Base-by-base conservation (phyloP, 176 grass and related monocot species). In the Poa pratensis region DNA sequence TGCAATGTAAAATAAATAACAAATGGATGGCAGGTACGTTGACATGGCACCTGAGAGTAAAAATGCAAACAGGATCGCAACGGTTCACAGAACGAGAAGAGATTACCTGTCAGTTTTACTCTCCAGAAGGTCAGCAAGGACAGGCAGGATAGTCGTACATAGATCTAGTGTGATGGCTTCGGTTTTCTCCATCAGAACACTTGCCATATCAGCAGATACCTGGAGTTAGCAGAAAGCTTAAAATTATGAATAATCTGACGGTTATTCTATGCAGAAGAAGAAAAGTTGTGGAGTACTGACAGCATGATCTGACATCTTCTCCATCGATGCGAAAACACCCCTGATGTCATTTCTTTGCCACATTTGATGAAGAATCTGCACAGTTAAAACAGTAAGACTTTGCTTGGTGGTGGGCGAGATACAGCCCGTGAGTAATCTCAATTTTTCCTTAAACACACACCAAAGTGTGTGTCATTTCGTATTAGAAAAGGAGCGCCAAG, bases 31-130 rank as follows among this genome's bases (percentile, higher is more conserved):
- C 20, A 46, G 40, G 9, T 75, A 28, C 11, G 14, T 37, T 22
- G 17, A 28, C 15, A 77, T 52, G 45, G 55, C 30, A 51, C 18
- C 8, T 63, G 9, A 2, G 5, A 67, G 27, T 14, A 80, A 68
- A 3, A 43, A 66, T 37, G 1, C 61, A 64, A 62, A 63, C 18
- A 83, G 0, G 22, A 35, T 24, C 57, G 12, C 16, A 32, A 52
- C 51, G 5, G 66, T 51, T 73, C 37, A 82, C 12, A 74, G 40
- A 80, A 27, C 26, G 37, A n/a, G 22, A 71, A 63, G 23, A 79
- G 70, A 23, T 90, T 84, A 99, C 97, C 94, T 94, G 67, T 99
- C 97, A 71, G 54, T 99, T 92, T 94, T 96, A 90, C 97, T 99
- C 66, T 96, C 93, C 70, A 99, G 76, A 90, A 99, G 91, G 59